Percentiles rank a stretch among this genome's conserved stretches.
These are phyloP conservation scores for Mrakiaceae sp. DNA, from an alignment of 1,284 basidiomycete species.

Conservation along the genomic window DNA sequence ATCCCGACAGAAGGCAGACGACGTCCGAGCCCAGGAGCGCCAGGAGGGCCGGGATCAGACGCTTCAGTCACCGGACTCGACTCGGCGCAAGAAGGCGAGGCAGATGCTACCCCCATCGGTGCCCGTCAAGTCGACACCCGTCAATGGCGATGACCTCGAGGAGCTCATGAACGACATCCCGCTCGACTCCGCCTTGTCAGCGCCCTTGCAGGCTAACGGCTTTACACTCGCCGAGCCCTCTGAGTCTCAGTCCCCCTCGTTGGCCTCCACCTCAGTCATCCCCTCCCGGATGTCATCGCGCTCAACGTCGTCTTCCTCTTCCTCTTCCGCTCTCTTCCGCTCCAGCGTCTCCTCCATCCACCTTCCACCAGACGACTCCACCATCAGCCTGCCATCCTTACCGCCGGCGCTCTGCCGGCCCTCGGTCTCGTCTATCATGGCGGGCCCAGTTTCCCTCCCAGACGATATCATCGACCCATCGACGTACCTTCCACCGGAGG, in stretches of 20 bases:
- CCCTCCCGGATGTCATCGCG: neutral
- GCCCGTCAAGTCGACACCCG: neutral
- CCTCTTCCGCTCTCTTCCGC: neutral
- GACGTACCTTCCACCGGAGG: conserved; percentile 22
- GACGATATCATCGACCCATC: conserved; percentile 8
- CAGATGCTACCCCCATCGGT: neutral
- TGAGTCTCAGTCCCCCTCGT: neutral
- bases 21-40: neutral
- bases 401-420: conserved; percentile 1
- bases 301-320: conserved; percentile 2
- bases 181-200: neutral
- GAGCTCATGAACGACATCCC: neutral
- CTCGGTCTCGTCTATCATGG: neutral
- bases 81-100: neutral
- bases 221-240: neutral
- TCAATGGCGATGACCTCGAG: no score
- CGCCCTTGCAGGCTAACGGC: no score
- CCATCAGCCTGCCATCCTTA: neutral
- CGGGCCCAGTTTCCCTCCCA: neutral
- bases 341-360: neutral
- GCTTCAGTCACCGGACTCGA: neutral
- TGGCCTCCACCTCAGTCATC: neutral
- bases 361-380: neutral
- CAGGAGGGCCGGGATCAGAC: neutral
- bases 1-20: neutral